Evolutionary conservation across 306 rosid species (phyloP).

Genomic region (Vigna hirtella): DNA sequence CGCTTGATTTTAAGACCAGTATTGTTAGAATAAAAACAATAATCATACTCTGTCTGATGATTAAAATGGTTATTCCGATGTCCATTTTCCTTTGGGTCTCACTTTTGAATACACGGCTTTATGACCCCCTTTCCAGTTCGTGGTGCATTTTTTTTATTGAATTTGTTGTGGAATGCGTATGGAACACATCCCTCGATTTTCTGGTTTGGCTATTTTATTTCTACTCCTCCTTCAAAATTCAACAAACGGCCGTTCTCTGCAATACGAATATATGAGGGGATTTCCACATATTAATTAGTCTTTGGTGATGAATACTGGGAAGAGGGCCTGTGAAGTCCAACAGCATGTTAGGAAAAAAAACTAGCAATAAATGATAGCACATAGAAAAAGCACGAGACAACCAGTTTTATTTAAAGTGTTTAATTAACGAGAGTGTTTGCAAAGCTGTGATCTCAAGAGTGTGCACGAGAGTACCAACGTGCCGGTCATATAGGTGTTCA

Average conservation of each 20-base stretch:
- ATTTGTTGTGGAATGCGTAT: background rate
- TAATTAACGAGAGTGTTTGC: background rate
- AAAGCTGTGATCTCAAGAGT: too few relatives aligned
- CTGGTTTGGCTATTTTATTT: constrained; percentile 8
- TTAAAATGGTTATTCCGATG: background rate
- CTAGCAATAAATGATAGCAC: background rate
- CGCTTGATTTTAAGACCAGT: background rate
- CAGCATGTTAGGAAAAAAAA: background rate
- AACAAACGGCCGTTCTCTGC: background rate
- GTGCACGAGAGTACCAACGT: too few relatives aligned
- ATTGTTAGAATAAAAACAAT: too few relatives aligned
- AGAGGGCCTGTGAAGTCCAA: background rate
- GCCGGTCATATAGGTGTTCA: too few relatives aligned
- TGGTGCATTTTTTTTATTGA: background rate
- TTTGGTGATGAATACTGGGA: constrained; percentile 14
- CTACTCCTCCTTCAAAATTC: background rate
- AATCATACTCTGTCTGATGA: background rate
- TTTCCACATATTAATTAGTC: background rate
- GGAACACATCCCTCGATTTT: background rate
- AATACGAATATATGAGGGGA: background rate
- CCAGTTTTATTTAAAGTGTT: background rate
- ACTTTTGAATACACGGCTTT: background rate
- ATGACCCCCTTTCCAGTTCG: background rate
- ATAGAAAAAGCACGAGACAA: background rate
- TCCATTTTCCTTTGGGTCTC: background rate